Percentiles rank a stretch among this genome's conserved stretches.
phyloP scores from a whole-genome alignment of 805 yeast genomes.

The Lachancea meyersii region DNA sequence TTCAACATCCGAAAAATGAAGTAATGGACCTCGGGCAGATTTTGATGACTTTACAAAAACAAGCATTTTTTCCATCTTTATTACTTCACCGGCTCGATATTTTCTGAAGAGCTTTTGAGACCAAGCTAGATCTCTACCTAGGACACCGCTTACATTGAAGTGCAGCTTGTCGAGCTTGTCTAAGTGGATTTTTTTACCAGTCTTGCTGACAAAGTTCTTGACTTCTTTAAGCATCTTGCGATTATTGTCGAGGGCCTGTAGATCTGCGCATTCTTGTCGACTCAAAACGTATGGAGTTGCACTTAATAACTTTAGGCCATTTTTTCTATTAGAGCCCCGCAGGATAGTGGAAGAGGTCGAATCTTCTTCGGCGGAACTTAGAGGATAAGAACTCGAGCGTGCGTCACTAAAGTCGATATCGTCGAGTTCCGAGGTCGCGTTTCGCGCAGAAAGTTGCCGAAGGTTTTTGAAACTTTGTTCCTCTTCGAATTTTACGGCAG shows the following conservation, averaged over 20 bases:
- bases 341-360: not conserved
- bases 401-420: not conserved
- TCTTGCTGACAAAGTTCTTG: constrained; percentile 6
- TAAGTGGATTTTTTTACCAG: constrained; percentile 15
- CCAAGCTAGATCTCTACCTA: constrained; percentile 1
- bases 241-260: not conserved
- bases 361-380: not conserved
- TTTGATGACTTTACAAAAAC: constrained; percentile 47
- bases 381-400: not conserved
- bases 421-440: not conserved
- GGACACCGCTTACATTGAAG: constrained; percentile 1
- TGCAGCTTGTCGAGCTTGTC: constrained; percentile 12
- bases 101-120: constrained; percentile 28
- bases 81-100: constrained; percentile 51
- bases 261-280: constrained; percentile 8
- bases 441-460: not conserved
- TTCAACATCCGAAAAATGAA: constrained; percentile 43
- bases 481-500: not conserved
- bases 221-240: constrained; percentile 1
- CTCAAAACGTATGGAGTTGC: constrained; percentile 17
- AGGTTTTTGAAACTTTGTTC: not conserved
- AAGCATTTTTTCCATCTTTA: constrained; percentile 62
- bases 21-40: constrained; percentile 27
- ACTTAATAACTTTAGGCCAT: constrained; percentile 10
- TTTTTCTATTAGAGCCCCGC: not conserved